Percentiles rank a stretch among this genome's conserved stretches.
Evolutionary conservation across 2,329 filamentous ascomycete genomes (phyloP).

Genomic region (Curvularia sp.): DNA sequence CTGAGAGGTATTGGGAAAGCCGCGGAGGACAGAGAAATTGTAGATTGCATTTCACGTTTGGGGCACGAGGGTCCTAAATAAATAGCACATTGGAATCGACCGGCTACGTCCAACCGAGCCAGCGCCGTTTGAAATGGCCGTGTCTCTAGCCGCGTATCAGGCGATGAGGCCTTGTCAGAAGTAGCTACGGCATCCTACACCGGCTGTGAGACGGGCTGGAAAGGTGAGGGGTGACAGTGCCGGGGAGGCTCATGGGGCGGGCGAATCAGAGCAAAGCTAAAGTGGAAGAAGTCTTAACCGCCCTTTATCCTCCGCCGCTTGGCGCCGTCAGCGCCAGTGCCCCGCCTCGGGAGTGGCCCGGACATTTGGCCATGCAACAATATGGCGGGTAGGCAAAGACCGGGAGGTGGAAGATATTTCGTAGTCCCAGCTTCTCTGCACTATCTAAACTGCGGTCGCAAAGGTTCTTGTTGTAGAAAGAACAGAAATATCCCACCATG

Average conservation of each 20-base stretch:
- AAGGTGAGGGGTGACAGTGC: conserved; percentile 25
- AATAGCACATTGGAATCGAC: conserved; percentile 16
- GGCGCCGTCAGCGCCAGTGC: conserved; percentile 16
- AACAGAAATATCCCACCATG: conserved; percentile 26
- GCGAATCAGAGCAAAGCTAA: conserved; percentile 62
- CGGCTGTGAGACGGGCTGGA: conserved; percentile 25
- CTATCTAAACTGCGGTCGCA: neutral
- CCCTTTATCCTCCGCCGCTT: conserved; percentile 23
- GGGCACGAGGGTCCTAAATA: conserved; percentile 26
- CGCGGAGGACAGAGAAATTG: neutral
- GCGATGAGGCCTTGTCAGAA: conserved; percentile 21
- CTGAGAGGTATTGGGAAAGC: neutral
- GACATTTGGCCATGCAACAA: conserved; percentile 23
- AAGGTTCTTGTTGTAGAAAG: neutral
- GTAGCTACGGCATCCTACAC: conserved; percentile 25
- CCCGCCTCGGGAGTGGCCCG: conserved; percentile 34
- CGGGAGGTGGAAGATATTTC: neutral
- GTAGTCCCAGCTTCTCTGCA: neutral
- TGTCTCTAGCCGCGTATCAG: conserved; percentile 33
- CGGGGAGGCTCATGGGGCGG: conserved; percentile 47
- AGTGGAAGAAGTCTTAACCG: conserved; percentile 39
- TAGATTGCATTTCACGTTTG: conserved; percentile 7
- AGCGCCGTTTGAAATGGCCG: conserved; percentile 31
- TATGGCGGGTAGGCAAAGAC: conserved; percentile 9
- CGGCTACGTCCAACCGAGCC: conserved; percentile 26